Evolutionary conservation across 192 early-diverging fungal species (phyloP), one percentile per base, ranked within the genome.

Genomic region (Coemansia sp.): DNA sequence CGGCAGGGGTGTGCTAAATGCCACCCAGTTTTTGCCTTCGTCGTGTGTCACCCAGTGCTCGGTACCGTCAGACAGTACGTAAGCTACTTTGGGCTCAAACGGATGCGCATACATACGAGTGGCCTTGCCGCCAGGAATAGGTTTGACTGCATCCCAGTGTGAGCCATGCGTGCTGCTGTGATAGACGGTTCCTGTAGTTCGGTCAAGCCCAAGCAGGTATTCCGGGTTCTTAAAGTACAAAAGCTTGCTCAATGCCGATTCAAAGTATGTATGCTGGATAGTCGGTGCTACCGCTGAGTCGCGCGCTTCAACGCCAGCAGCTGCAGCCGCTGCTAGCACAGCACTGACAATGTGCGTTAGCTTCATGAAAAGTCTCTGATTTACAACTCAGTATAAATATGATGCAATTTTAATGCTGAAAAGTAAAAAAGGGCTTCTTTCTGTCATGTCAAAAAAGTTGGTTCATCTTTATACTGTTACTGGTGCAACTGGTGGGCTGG

Each of bases 81-180:
- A 74, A 1, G 77, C 88, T 30, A 67, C 80, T 3, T 86, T 66
- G 14, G 61, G 53, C 55, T 87, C 87, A 54, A 84, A 86, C 7
- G 88, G 70, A 63, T 92, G 90, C 41, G 79, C 71, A 41, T 85
- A 73, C 26, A 92, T 38, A 14, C 65, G 72, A 7, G 48, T 15
- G 1, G 81, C 81, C 42, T 62, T 59, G 19, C 80, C 74, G 1
- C 48, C 63, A 0, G 71, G 67, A 20, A 87, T 79, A 20, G 63
- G 79, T 9, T 40, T 26, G 42, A 84, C 72, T 37, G 28, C 62
- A 6, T 30, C 44, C 89, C 89, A 91, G 14, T 64, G 51, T 43
- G 83, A 82, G 38, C 91, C 92, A 52, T 84, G 77, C 43, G 93
- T 78, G 8, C 56, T 49, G 21, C 90, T 91, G 36, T 83, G 81